Evolutionary conservation across 164 flowering plant species (phyloP), one percentile per base, ranked within the genome.

Genomic region (Liquidambar formosana): DNA sequence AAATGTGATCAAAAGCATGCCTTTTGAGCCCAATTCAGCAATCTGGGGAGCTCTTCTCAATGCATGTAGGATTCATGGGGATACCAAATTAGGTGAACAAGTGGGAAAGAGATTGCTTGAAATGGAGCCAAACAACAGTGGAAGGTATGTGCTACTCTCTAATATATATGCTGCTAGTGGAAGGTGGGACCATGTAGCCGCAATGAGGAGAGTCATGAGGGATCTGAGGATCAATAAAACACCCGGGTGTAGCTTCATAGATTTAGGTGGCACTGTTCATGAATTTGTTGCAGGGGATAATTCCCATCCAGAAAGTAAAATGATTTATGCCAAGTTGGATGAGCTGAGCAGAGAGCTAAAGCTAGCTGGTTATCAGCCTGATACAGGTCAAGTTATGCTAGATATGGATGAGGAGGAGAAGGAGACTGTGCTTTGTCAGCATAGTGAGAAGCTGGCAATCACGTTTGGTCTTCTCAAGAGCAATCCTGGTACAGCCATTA

Each of bases 321-420:
- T 61, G 61, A 73, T 73, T 21, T 66, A 66, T 54, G 54, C 19
- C 21, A 67, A 61, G 58, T 63, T 73, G 62, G 68, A 10, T 67
- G 72, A 73, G 56, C 67, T 73, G 57, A 28, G 33, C 16, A 28
- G 22, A 57, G 63, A 57, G 54, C 71, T 75, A 18, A 71, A 23
- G 57, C 49, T 63, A 6, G 71, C 68, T 0, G 77, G 75, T 27
- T 74, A 73, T 57, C 58, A 61, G 46, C 72, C 75, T 19, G 68
- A 66, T 10, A 74, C 61, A 1, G 51, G 45, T 0, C 66, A 66
- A 53, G 72, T 73, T 18, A 38, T 77, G 62, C 64, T 64, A 10
- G 72, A 70, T 57, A 70, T 77, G 71, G 72, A 77, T 22, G 77
- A 77, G 68, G 72, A 73, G 70, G 71, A 73, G 68, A 77, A 77